These are phyloP conservation scores for Globisporangium carolinianum DNA, from an alignment of 352 stramenopile species.

Conservation along the genomic window DNA sequence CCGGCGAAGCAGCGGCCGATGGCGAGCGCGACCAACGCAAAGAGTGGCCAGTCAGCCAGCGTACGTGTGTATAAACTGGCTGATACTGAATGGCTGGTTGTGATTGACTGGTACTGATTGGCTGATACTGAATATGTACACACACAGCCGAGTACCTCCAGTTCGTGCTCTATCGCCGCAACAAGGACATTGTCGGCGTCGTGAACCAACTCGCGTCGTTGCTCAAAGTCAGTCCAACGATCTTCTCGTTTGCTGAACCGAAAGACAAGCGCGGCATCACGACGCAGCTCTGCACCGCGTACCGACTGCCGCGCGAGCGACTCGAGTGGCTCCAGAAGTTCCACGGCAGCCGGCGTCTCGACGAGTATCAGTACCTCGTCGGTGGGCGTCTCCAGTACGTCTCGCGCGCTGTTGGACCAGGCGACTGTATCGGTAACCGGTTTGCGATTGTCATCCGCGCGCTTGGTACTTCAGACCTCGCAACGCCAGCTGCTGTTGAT, in stretches of 20 bases:
- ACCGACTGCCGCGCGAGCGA: slow-evolving; percentile 59
- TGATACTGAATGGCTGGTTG: no score
- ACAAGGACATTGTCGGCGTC: slow-evolving; percentile 91
- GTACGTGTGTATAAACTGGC: slow-evolving; percentile 21
- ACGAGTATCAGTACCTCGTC: slow-evolving; percentile 82
- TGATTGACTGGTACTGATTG: no score
- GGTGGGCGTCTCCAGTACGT: slow-evolving; percentile 92
- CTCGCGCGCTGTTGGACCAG: slow-evolving; percentile 72
- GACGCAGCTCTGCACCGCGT: slow-evolving; percentile 92
- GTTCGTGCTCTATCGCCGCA: slow-evolving; percentile 97
- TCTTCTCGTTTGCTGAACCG: slow-evolving; percentile 91
- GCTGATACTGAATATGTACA: slow-evolving; percentile 1
- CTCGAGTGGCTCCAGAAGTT: slow-evolving; percentile 42
- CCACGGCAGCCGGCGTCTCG: slow-evolving; percentile 22
- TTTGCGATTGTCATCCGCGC: slow-evolving; percentile 93
- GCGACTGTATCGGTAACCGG: slow-evolving; percentile 88
- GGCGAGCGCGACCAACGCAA: slow-evolving; percentile 47
- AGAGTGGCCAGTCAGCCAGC: slow-evolving; percentile 67
- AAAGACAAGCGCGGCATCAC: slow-evolving; percentile 97
- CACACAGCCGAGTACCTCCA: slow-evolving; percentile 85
- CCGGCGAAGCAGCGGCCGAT: slow-evolving; percentile 19
- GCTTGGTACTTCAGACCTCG: slow-evolving; percentile 57
- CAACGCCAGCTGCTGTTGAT: slow-evolving; percentile 20
- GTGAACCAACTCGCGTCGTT: slow-evolving; percentile 77
- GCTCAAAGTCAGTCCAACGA: slow-evolving; percentile 56